These are phyloP conservation scores for Nakazawaea wickerhamii DNA, from an alignment of 805 yeast genomes.

Conservation along the genomic window DNA sequence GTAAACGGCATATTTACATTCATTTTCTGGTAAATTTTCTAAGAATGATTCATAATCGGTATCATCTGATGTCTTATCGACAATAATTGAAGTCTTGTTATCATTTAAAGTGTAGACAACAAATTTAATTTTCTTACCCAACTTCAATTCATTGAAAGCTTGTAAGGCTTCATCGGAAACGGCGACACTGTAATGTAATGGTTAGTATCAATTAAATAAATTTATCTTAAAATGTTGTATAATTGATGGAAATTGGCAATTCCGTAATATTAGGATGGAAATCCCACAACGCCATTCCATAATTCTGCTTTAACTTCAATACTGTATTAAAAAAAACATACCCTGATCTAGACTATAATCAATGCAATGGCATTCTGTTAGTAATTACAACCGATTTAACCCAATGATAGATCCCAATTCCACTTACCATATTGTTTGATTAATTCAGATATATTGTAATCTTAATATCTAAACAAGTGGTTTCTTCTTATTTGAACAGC, in stretches of 20 bases:
- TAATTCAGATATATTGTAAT: neutral
- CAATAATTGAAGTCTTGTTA: conserved; percentile 83
- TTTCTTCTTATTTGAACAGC: neutral
- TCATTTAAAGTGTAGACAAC: conserved; percentile 79
- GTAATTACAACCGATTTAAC: neutral
- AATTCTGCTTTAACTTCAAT: too few species aligned
- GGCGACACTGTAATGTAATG: conserved; percentile 49
- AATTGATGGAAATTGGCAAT: neutral
- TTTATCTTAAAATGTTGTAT: too few species aligned
- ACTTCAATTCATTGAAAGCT: conserved; percentile 93
- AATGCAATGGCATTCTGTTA: conserved; percentile 1
- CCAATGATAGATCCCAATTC: neutral
- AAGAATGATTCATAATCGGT: conserved; percentile 79
- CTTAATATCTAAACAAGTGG: neutral
- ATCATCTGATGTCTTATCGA: conserved; percentile 75
- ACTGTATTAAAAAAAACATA: conserved; percentile 1
- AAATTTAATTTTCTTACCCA: conserved; percentile 85
- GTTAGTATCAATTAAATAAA: neutral
- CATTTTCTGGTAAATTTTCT: conserved; percentile 88
- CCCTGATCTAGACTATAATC: conserved; percentile 22
- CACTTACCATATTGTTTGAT: neutral
- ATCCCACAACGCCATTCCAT: too few species aligned
- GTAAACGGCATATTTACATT: conserved; percentile 93
- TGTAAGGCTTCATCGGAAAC: conserved; percentile 82
- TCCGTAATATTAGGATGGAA: too few species aligned